A percentile compares a stretch with the other conserved stretches of the same genome.
These are phyloP conservation scores for Echinosphaeria canescens DNA, from an alignment of 2,329 filamentous ascomycete species.

Conservation along the genomic window DNA sequence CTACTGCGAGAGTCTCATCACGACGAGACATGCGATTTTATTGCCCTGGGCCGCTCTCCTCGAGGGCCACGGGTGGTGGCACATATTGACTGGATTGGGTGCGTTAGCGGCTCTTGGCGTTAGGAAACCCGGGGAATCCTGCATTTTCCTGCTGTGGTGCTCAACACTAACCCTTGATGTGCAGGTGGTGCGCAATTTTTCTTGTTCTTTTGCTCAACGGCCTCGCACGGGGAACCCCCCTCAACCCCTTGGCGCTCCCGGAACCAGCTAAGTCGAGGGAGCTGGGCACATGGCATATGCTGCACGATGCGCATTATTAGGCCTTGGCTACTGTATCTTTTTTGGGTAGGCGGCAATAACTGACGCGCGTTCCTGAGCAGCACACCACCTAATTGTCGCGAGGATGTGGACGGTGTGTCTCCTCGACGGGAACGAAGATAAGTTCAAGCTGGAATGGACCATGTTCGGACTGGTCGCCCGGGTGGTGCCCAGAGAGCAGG, in stretches of 20 bases:
- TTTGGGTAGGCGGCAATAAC: not conserved
- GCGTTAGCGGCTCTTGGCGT: slow-evolving; percentile 3
- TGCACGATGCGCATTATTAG: too few relatives aligned
- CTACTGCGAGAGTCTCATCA: slow-evolving; percentile 44
- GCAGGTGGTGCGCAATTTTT: too few relatives aligned
- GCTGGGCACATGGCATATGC: too few relatives aligned
- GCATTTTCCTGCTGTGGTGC: too few relatives aligned
- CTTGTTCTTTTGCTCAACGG: not conserved
- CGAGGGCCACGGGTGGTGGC: slow-evolving; percentile 37
- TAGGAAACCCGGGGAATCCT: not conserved
- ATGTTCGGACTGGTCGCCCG: slow-evolving; percentile 30
- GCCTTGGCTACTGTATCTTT: not conserved
- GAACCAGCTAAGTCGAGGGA: too few relatives aligned
- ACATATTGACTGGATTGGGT: slow-evolving; percentile 62
- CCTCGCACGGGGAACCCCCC: too few relatives aligned
- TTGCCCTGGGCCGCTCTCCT: slow-evolving; percentile 65
- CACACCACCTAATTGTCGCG: slow-evolving; percentile 73
- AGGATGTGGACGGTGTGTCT: slow-evolving; percentile 64
- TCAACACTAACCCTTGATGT: too few relatives aligned
- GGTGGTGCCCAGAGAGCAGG: slow-evolving; percentile 16
- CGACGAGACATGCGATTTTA: slow-evolving; percentile 44
- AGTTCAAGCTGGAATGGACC: slow-evolving; percentile 52
- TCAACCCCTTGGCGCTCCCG: too few relatives aligned
- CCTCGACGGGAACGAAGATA: slow-evolving; percentile 48
- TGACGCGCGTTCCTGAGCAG: slow-evolving; percentile 10